Conservation (phyloP, 2,329 filamentous ascomycete genomes). For the Tolypocladium inflatum region DNA sequence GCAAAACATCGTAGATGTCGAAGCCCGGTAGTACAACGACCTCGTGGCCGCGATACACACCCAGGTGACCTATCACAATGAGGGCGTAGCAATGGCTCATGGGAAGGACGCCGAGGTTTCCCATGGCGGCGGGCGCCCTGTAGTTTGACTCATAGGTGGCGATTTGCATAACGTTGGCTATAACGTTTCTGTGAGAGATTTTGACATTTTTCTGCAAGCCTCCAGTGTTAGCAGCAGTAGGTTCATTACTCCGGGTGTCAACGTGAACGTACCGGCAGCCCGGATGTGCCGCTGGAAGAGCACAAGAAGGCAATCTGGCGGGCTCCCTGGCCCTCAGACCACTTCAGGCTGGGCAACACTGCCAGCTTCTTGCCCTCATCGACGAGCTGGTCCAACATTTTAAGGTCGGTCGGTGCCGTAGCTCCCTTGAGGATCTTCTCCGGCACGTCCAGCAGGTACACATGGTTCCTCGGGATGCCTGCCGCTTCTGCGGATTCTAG, state of each 20-base stretch:
- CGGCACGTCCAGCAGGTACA: slow-evolving; percentile 58
- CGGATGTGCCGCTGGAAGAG: slow-evolving; percentile 66
- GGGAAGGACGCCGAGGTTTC: slow-evolving; percentile 55
- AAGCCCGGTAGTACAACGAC: slow-evolving; percentile 65
- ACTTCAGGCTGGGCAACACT: slow-evolving; percentile 41
- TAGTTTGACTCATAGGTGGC: slow-evolving; percentile 24
- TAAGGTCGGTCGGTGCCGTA: slow-evolving; percentile 59
- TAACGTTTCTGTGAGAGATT: slow-evolving; percentile 67
- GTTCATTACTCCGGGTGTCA: rapidly evolving
- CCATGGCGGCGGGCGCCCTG: neutral
- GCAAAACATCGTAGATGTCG: slow-evolving; percentile 53
- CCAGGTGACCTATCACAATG: slow-evolving; percentile 57
- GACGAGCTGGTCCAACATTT: slow-evolving; percentile 55
- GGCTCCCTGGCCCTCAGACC: slow-evolving; percentile 49
- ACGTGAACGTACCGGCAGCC: slow-evolving; percentile 43
- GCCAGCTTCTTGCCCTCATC: slow-evolving; percentile 34
- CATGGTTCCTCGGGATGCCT: slow-evolving; percentile 49
- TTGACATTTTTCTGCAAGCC: slow-evolving; percentile 60
- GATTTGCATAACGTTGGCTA: slow-evolving; percentile 61
- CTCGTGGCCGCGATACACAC: slow-evolving; percentile 60
- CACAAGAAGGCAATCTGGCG: slow-evolving; percentile 61
- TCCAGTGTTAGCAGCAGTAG: neutral
- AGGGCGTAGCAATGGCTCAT: slow-evolving; percentile 73
- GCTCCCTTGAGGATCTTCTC: slow-evolving; percentile 40
- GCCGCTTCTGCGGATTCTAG: slow-evolving; percentile 51